Evolutionary conservation across 1,139 yeast genomes (phyloP).

Genomic region (Debaryomyces subglobosus): DNA sequence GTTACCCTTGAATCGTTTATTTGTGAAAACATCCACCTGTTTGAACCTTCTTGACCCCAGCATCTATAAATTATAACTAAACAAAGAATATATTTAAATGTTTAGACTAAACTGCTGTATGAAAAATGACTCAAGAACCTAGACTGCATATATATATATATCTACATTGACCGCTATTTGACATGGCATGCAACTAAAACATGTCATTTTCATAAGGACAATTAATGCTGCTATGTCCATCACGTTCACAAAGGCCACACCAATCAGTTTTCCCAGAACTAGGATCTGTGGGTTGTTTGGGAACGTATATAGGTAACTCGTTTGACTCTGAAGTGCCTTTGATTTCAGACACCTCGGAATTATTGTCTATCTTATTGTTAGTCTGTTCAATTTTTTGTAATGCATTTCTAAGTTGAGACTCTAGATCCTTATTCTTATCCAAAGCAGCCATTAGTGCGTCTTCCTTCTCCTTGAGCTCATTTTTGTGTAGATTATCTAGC

Average conservation of each 20-base stretch:
- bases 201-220: constrained; percentile 82
- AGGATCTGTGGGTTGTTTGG: constrained; percentile 58
- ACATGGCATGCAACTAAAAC: constrained; percentile 24
- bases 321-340: constrained; percentile 17
- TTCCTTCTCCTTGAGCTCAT: constrained; percentile 33
- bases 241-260: constrained; percentile 92
- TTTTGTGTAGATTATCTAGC: constrained; percentile 33
- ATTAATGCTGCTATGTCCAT: constrained; percentile 83
- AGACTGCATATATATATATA: background rate
- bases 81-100: background rate
- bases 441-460: constrained; percentile 29
- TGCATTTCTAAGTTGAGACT: constrained; percentile 19
- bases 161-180: background rate
- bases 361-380: constrained; percentile 8
- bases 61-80: background rate
- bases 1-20: constrained; percentile 47
- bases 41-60: constrained; percentile 26
- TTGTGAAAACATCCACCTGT: constrained; percentile 57
- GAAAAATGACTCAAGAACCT: background rate
- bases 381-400: constrained; percentile 7
- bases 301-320: constrained; percentile 56
- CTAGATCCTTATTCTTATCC: constrained; percentile 24
- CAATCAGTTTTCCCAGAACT: constrained; percentile 75
- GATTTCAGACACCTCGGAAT: constrained; percentile 13
- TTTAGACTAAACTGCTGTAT: background rate